Base-by-base conservation (phyloP, 2,329 filamentous ascomycete genomes). In the Colletotrichum sp. region DNA sequence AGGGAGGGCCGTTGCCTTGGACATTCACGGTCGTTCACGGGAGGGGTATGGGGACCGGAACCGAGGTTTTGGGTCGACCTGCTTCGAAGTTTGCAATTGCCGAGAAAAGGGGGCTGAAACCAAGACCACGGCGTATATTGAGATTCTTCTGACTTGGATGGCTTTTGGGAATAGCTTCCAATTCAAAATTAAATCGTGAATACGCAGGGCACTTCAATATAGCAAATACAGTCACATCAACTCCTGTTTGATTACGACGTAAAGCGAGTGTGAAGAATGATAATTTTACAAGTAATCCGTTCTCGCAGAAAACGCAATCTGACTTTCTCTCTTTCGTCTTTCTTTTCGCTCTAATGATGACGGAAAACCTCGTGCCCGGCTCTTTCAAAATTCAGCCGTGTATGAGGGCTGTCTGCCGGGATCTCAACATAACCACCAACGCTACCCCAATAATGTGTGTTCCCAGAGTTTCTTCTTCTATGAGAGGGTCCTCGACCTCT, bases 231-330 rank as follows among this genome's bases (percentile, higher is more conserved):
- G 12, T 36, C 66, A 59, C 63, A 76, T 34, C 70, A 74, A 76
- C 71, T 70, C 71, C 74, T 55, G 26, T 76, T 65, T 43, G 26
- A 71, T 74, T 64, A 30, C 14, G 61, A 18, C 5, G 59, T n/a
- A 56, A 63, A 74, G 81, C 64, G 77, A 82, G 77, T 73, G 79
- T 80, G 68, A 76, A 80, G 80, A 82, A 82, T 82, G 79, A 56
- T 79, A 77, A 76, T 82, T 56, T 73, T 73, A 82, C 79, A 83
- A 52, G 62, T 77, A 74, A 74, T 74, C 62, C 64, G 74, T 65
- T 69, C 52, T 65, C 43, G 16, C 5, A 13, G 18, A n/a, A 32
- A n/a, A 58, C 62, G 67, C 68, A 75, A 59, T 69, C 58, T 69
- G 63, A 56, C 18, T 7, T 43, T 48, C 56, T 24, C 30, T 56